Evolutionary conservation across 176 grass and related monocot species (phyloP), one percentile per base, ranked within the genome.

Genomic region (Puya raimondii): DNA sequence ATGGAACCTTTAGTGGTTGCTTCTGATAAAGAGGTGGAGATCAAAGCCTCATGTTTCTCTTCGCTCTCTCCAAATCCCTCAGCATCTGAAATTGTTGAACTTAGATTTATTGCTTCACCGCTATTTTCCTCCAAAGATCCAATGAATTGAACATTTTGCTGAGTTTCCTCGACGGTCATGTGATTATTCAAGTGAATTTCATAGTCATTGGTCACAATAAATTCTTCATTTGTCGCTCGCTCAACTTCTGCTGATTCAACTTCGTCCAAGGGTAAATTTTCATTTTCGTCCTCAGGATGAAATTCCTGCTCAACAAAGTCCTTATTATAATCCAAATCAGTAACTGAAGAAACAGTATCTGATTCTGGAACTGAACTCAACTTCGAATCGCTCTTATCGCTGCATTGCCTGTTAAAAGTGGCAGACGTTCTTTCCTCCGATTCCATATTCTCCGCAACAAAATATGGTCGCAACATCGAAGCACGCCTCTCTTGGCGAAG

Each of bases 291-390:
- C 26, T 73, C 72, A 53, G 74, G 71, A 58, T 74, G 10, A 49
- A 49, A 18, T 23, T 48, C 56, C 42, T 57, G 48, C 15, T 61
- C 56, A n/a, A 21, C 14, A 21, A 61, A n/a, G 53, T 73, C 72
- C 33, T 80, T 83, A 17, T 86, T 72, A 54, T 56, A 75, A 68
- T 83, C 88, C 75, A 87, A 78, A 48, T 81, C 64, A 2, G 64
- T 63, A 16, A 47, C 81, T 72, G 72, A 73, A 47, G 77, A 79
- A 85, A 23, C 63, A 14, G 72, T 84, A 33, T 82, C 69, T 0
- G 81, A 82, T 29, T 85, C 81, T 61, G 70, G 74, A 72, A 70
- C 12, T 11, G 61, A 86, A 48, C 33, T 70, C 10, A 77, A 12
- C 58, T 52, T 81, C 66, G 74, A 78, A 59, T 50, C 64, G 17